A percentile compares a stretch with the other conserved stretches of the same genome.
These are phyloP conservation scores for Stentor roeselii DNA, from an alignment of 73 alveolate genomes.

Conservation along the genomic window DNA sequence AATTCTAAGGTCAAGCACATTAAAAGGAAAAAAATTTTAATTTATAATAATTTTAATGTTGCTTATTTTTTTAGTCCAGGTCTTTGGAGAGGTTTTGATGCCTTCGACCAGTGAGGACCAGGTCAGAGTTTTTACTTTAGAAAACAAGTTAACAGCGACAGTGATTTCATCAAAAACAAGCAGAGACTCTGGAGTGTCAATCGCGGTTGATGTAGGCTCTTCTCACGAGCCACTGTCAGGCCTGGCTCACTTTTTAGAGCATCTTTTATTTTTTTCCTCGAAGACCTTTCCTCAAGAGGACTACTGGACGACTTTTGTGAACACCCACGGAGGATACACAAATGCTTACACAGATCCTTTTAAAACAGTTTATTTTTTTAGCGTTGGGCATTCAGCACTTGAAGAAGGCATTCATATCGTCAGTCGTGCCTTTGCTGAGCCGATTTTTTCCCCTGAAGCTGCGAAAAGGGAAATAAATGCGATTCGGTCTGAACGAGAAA, in stretches of 20 bases:
- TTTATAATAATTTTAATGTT: no score
- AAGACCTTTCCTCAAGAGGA: conserved; percentile 69
- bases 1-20: no score
- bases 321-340: conserved; percentile 71
- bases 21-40: no score
- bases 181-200: conserved; percentile 73
- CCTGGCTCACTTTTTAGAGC: conserved; percentile 95
- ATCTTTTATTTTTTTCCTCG: conserved; percentile 86
- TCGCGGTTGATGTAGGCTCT: conserved; percentile 63
- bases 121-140: no score
- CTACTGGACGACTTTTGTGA: conserved; percentile 47
- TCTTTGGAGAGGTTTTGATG: no score
- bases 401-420: conserved; percentile 67
- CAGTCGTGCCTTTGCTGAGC: conserved; percentile 66
- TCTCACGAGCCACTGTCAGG: conserved; percentile 73
- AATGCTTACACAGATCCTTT: conserved; percentile 85
- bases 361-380: conserved; percentile 59
- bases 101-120: no score
- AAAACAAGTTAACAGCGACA: no score
- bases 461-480: conserved; percentile 75
- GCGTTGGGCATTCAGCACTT: conserved; percentile 44
- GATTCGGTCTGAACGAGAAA: conserved; percentile 27
- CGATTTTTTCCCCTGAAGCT: conserved; percentile 66
- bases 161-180: no score
- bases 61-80: no score